A percentile compares a stretch with the other conserved stretches of the same genome.
Conservation (phyloP, 2,329 filamentous ascomycete species). For the Bipolaris cookei region DNA sequence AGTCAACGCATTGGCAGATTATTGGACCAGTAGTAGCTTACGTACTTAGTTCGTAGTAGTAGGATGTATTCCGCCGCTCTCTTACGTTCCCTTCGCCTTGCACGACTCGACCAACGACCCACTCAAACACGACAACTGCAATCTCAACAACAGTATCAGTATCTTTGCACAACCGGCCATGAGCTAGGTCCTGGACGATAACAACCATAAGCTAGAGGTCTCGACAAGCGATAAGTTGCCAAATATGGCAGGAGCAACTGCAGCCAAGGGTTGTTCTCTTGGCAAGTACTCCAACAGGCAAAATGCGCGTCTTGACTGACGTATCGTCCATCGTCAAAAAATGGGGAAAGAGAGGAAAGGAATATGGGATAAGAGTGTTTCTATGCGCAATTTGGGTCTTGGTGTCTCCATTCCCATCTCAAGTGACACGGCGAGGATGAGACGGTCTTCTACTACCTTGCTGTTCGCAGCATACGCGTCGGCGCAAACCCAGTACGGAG, state of each 20-base stretch:
- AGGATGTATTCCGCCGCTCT: no score
- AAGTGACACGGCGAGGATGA: not conserved
- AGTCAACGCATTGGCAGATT: no score
- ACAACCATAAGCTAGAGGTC: not conserved
- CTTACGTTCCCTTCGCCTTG: no score
- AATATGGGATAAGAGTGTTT: not conserved
- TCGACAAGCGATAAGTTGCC: slow-evolving; percentile 2
- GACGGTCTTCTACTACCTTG: not conserved
- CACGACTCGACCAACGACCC: not conserved
- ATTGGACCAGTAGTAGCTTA: no score
- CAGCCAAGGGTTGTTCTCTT: slow-evolving; percentile 24
- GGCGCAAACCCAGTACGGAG: slow-evolving; percentile 40
- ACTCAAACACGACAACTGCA: not conserved
- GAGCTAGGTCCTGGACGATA: slow-evolving; percentile 4
- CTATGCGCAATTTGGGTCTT: not conserved
- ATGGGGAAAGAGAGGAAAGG: not conserved
- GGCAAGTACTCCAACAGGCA: slow-evolving; percentile 26
- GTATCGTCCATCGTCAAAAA: slow-evolving; percentile 19
- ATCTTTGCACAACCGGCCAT: not conserved
- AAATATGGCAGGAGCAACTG: slow-evolving; percentile 23
- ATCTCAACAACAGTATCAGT: not conserved
- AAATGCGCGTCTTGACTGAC: slow-evolving; percentile 29
- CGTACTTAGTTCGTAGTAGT: no score
- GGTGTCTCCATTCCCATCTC: not conserved
- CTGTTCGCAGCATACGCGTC: slow-evolving; percentile 22